These are phyloP conservation scores for Rhytidiadelphus loreus DNA, from an alignment of 225 moss, liverwort and hornwort species.

Conservation along the genomic window DNA sequence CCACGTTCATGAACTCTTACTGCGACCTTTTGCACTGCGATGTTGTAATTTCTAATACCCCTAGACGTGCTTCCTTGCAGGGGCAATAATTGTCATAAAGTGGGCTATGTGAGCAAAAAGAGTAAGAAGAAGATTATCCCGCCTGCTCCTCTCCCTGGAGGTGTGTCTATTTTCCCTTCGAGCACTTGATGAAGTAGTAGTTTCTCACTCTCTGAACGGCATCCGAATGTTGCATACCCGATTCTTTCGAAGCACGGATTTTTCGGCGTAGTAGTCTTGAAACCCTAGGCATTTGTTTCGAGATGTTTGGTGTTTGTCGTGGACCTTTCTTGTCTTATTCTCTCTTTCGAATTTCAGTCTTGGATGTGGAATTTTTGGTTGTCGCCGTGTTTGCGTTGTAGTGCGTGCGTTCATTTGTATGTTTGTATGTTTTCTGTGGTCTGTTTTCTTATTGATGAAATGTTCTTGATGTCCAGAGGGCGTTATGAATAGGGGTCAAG, in stretches of 20 bases:
- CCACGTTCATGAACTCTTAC: background rate
- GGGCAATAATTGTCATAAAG: constrained; percentile 40
- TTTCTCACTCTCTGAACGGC: background rate
- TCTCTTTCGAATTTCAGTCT: background rate
- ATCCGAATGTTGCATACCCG: background rate
- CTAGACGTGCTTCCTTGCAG: background rate
- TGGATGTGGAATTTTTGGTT: background rate
- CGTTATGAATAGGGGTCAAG: constrained; percentile 27
- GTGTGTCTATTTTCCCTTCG: background rate
- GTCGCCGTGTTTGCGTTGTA: background rate
- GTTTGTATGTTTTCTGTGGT: background rate
- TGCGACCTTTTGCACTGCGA: background rate
- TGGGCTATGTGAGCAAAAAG: constrained; percentile 46
- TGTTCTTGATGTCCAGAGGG: background rate
- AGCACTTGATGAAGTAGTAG: background rate
- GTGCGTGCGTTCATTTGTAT: background rate
- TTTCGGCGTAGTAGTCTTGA: background rate
- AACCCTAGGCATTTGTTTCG: background rate
- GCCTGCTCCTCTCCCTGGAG: constrained; percentile 24
- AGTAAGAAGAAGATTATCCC: constrained; percentile 32
- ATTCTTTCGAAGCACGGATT: background rate
- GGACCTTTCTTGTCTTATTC: background rate
- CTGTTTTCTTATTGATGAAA: background rate
- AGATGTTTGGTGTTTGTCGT: background rate
- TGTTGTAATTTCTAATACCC: background rate